phyloP scores from a whole-genome alignment of 2,329 filamentous ascomycete genomes.

The Didymella arachidicola region DNA sequence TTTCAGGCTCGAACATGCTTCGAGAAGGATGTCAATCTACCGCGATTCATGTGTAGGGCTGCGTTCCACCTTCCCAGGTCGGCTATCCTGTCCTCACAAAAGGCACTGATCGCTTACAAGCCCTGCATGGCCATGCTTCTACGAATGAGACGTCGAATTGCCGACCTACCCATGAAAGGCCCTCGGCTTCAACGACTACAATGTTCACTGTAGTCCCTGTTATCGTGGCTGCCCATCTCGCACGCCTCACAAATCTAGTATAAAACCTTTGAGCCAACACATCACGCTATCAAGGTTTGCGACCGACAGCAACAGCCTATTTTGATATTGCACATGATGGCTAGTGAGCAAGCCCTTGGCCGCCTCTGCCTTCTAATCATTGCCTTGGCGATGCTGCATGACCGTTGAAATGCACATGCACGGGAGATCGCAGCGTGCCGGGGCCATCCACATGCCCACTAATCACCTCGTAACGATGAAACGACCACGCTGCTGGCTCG shows the following conservation, averaged over 20 bases:
- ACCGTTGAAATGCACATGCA: constrained; percentile 16
- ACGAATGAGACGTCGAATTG: constrained; percentile 11
- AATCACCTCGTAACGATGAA: constrained; percentile 3
- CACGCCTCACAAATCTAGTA: constrained; percentile 9
- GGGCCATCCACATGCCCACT: constrained; percentile 13
- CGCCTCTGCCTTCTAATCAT: constrained; percentile 11
- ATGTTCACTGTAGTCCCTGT: constrained; percentile 1
- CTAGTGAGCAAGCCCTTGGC: constrained; percentile 12
- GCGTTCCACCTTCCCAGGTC: constrained; percentile 9
- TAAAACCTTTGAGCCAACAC: constrained; percentile 3
- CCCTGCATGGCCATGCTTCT: constrained; percentile 9
- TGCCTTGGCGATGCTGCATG: constrained; percentile 18
- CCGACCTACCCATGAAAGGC: constrained; percentile 4
- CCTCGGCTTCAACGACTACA: constrained; percentile 6
- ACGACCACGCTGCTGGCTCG: constrained; percentile 8
- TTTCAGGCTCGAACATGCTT: constrained; percentile 26
- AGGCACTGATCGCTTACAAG: constrained; percentile 12
- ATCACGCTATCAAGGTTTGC: not conserved
- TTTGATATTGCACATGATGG: constrained; percentile 8
- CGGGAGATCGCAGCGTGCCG: constrained; percentile 14
- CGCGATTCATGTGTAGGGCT: constrained; percentile 17
- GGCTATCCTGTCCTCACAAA: constrained; percentile 17
- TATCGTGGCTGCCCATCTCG: constrained; percentile 5
- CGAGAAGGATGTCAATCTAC: constrained; percentile 22
- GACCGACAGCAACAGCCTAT: not conserved